phyloP scores from a whole-genome alignment of 495 filamentous ascomycete genomes.

The Bryoglossum gracile region DNA sequence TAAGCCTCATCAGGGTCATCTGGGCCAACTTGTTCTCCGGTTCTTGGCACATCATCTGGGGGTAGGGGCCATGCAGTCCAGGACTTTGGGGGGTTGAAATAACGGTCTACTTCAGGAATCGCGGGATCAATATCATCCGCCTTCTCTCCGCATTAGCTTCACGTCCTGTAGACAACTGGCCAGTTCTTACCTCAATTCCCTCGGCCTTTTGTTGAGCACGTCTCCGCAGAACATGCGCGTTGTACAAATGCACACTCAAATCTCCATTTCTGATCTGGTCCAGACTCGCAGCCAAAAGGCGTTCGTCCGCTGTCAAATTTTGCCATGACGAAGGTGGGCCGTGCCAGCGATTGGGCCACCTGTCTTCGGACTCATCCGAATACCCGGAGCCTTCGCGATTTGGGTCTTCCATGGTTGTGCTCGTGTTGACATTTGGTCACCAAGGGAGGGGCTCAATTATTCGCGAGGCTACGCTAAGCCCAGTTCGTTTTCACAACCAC shows the following conservation, averaged over 20 bases:
- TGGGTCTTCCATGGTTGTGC: no score
- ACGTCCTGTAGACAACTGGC: no score
- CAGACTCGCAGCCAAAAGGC: constrained; percentile 48
- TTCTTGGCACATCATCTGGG: constrained; percentile 50
- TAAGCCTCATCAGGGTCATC: constrained; percentile 39
- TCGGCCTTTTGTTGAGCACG: constrained; percentile 27
- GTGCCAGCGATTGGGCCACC: constrained; percentile 40
- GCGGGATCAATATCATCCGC: no score
- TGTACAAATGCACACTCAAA: constrained; percentile 70
- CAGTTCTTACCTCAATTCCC: constrained; percentile 18
- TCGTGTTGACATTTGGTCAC: not conserved
- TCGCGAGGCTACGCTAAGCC: not conserved
- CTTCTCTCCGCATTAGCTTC: no score
- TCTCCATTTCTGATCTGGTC: constrained; percentile 51
- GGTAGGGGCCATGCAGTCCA: constrained; percentile 81
- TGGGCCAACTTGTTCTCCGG: constrained; percentile 36
- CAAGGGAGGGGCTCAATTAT: not conserved
- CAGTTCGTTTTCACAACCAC: not conserved
- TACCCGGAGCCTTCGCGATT: not conserved
- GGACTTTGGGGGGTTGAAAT: constrained; percentile 39
- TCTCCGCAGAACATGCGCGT: constrained; percentile 55
- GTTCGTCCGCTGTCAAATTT: constrained; percentile 49
- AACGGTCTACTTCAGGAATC: constrained; percentile 24
- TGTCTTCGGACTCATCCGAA: not conserved
- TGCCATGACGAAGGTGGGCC: constrained; percentile 56